These are phyloP conservation scores for Talaromyces sp. DNA, from an alignment of 2,329 filamentous ascomycete species.

Conservation along the genomic window DNA sequence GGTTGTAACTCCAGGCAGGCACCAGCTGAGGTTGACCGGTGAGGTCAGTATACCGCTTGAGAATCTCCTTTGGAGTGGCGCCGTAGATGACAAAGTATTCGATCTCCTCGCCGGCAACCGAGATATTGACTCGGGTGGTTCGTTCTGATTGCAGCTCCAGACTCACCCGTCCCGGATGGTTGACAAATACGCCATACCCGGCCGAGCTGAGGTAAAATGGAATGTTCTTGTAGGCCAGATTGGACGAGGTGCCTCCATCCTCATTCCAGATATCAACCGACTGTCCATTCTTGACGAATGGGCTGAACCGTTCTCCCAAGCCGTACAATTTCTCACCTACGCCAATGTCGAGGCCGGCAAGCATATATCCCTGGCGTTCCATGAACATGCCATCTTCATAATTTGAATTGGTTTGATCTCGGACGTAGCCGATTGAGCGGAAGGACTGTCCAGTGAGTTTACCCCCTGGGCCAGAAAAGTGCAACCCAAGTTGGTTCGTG, in stretches of 20 bases:
- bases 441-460: slow-evolving; percentile 33
- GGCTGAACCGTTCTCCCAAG: slow-evolving; percentile 68
- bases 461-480: slow-evolving; percentile 17
- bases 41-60: slow-evolving; percentile 60
- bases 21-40: slow-evolving; percentile 60
- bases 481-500: slow-evolving; percentile 27
- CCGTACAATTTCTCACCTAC: slow-evolving; percentile 64
- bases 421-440: slow-evolving; percentile 33
- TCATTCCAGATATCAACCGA: slow-evolving; percentile 57
- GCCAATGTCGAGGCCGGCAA: slow-evolving; percentile 30
- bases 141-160: slow-evolving; percentile 69
- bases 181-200: slow-evolving; percentile 73
- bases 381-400: slow-evolving; percentile 31
- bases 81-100: slow-evolving; percentile 73
- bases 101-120: slow-evolving; percentile 61
- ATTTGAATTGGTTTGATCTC: slow-evolving; percentile 25
- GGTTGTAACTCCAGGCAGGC: slow-evolving; percentile 67
- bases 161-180: slow-evolving; percentile 62
- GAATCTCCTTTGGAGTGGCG: slow-evolving; percentile 63
- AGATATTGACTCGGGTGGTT: slow-evolving; percentile 62
- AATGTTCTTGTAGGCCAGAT: slow-evolving; percentile 36
- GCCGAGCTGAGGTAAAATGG: slow-evolving; percentile 45
- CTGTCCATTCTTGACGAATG: slow-evolving; percentile 71
- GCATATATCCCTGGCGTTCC: slow-evolving; percentile 33
- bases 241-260: slow-evolving; percentile 42